Percentiles rank a stretch among this genome's conserved stretches.
Conservation (phyloP, 1,284 basidiomycete genomes). For the Fistulinella cinereoalba region DNA sequence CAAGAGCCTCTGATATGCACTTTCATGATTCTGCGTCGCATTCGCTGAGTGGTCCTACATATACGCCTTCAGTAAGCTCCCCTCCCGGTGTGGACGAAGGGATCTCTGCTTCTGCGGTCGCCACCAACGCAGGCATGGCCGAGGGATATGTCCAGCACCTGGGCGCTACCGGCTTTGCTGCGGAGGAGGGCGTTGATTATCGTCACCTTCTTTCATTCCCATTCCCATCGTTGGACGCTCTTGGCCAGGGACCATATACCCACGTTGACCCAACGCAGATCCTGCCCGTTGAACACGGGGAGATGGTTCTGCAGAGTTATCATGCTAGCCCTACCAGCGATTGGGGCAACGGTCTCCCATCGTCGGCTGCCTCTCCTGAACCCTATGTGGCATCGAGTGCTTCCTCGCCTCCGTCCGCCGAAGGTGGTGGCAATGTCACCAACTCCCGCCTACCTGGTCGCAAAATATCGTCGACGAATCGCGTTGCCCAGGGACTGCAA, state of each 20-base stretch:
- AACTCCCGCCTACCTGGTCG: conserved; percentile 36
- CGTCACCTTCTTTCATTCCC: conserved; percentile 61
- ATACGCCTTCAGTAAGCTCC: conserved; percentile 41
- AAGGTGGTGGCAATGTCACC: conserved; percentile 39
- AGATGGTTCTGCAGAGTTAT: conserved; percentile 48
- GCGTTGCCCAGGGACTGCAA: conserved; percentile 48
- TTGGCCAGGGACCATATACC: conserved; percentile 60
- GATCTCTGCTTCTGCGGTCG: conserved; percentile 50
- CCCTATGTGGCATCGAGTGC: conserved; percentile 64
- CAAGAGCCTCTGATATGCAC: conserved; percentile 27
- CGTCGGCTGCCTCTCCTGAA: conserved; percentile 74
- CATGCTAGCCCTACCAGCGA: conserved; percentile 80
- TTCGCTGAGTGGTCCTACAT: conserved; percentile 36
- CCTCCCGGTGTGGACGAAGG: conserved; percentile 42
- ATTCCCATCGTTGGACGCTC: conserved; percentile 50
- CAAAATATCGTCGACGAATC: conserved; percentile 62
- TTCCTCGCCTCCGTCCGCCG: conserved; percentile 65
- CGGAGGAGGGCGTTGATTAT: conserved; percentile 60
- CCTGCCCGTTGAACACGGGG: conserved; percentile 50
- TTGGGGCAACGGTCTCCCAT: conserved; percentile 68
- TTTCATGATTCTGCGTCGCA: conserved; percentile 39
- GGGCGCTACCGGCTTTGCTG: conserved; percentile 48
- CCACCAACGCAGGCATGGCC: conserved; percentile 61
- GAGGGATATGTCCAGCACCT: conserved; percentile 63
- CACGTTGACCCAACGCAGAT: conserved; percentile 89